Evolutionary conservation across 352 stramenopile species (phyloP).

Genomic region (Globisporangium radiosum): DNA sequence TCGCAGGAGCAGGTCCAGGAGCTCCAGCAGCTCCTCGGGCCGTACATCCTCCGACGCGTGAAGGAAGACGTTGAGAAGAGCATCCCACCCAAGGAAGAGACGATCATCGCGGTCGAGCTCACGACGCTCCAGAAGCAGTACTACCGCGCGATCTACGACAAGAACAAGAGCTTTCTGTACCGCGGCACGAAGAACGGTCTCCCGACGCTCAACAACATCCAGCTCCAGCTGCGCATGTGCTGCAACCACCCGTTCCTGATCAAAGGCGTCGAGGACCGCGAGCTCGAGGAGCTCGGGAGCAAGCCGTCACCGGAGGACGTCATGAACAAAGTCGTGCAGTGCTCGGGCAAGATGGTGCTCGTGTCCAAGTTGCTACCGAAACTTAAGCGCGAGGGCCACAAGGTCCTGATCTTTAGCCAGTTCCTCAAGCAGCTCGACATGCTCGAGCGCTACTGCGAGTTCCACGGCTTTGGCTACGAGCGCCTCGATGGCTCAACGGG

Average conservation of each 20-base stretch:
- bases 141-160: conserved; percentile 92
- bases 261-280: conserved; percentile 88
- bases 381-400: conserved; percentile 89
- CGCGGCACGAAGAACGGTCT: conserved; percentile 80
- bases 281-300: conserved; percentile 67
- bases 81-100: conserved; percentile 96
- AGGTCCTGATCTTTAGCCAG: conserved; percentile 95
- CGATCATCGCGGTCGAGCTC: conserved; percentile 95
- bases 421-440: conserved; percentile 92
- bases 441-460: conserved; percentile 90
- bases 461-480: conserved; percentile 84
- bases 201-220: conserved; percentile 97
- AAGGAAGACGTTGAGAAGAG: conserved; percentile 97
- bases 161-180: conserved; percentile 97
- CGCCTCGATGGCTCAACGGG: conserved; percentile 89
- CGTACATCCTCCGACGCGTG: conserved; percentile 94
- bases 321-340: conserved; percentile 84
- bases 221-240: conserved; percentile 99
- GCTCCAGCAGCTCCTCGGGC: conserved; percentile 91
- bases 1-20: conserved; percentile 92
- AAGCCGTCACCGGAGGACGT: conserved; percentile 38
- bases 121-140: conserved; percentile 92
- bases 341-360: conserved; percentile 86
- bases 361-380: conserved; percentile 89
- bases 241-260: conserved; percentile 99